These are phyloP conservation scores for Ilyonectria destructans DNA, from an alignment of 2,329 filamentous ascomycete genomes.

Conservation along the genomic window DNA sequence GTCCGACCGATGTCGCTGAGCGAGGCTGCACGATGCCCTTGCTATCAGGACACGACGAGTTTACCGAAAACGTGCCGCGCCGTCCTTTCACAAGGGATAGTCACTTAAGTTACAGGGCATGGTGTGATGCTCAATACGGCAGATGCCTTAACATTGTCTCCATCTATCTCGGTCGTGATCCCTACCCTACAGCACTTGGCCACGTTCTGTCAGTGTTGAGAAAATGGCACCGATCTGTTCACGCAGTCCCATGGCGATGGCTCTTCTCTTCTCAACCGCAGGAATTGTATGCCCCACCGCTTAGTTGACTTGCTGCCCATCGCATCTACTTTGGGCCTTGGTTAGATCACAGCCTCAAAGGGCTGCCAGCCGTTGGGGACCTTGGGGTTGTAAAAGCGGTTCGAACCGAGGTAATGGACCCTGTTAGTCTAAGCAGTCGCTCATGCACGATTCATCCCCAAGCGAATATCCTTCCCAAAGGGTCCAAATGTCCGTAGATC, in stretches of 20 bases:
- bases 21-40: not conserved
- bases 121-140: not conserved
- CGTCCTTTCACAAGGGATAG: too few relatives aligned
- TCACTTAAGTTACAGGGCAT: too few relatives aligned
- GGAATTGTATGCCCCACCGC: not conserved
- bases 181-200: too few relatives aligned
- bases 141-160: not conserved
- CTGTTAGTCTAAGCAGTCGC: not conserved
- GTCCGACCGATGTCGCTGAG: slow-evolving; percentile 17
- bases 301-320: not conserved
- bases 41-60: not conserved
- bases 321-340: not conserved
- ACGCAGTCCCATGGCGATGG: not conserved
- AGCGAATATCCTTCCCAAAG: not conserved
- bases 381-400: not conserved
- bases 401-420: slow-evolving; percentile 25
- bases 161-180: too few relatives aligned
- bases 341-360: not conserved
- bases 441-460: not conserved
- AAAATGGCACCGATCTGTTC: not conserved
- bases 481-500: not conserved
- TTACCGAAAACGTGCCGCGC: not conserved
- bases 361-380: not conserved
- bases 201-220: not conserved
- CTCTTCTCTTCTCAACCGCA: not conserved